Evolutionary conservation across 2,329 filamentous ascomycete genomes (phyloP), one percentile per base, ranked within the genome.

Genomic region (Alternaria hordeiaustralica): DNA sequence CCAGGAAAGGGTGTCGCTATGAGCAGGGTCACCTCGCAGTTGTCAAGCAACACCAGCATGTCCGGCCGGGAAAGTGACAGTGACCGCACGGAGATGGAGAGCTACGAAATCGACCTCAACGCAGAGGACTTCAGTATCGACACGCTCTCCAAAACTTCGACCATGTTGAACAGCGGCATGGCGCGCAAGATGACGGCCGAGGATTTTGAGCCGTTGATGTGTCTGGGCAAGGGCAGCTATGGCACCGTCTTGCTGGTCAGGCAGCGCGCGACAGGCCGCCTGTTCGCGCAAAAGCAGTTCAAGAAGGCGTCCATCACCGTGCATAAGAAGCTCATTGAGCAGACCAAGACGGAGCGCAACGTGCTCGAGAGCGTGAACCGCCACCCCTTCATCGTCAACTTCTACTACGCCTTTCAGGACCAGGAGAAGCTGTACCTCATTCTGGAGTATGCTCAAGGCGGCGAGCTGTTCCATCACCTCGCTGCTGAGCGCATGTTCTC

Each of bases 261-360:
- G 82, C 95, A 99, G 82, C 89, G 89, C 55, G 84, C 88, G 28
- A 97, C 94, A 2, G 96, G 96, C 45, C 90, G 92, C 46, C 87
- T 99, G 6, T 99, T 94, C 76, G 96, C 96, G 1, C 96, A 99
- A 83, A 99, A 99, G 84, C 95, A 98, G 81, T 96, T 99, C 82
- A 96, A 95, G 80, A 99, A 99, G 82, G 96, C 96, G 0, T 97
- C 94, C 9, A 84, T 99, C 56, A 93, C 94, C 1, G 93, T 99
- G 43, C 94, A 97, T 82, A 97, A 97, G 86, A 94, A 94, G 79
- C 87, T 98, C 30, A 89, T 99, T 55, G 94, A 98, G 82, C 96
- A 98, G 83, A 98, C 96, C 61, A 97, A 96, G 85, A 98, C 95
- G 3, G 96, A 99, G 83, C 92, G 96, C 54, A 90, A 91, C 73